Evolutionary conservation across 257 asterid genomes (phyloP), one percentile per base, ranked within the genome.

Genomic region (Lantana camara): DNA sequence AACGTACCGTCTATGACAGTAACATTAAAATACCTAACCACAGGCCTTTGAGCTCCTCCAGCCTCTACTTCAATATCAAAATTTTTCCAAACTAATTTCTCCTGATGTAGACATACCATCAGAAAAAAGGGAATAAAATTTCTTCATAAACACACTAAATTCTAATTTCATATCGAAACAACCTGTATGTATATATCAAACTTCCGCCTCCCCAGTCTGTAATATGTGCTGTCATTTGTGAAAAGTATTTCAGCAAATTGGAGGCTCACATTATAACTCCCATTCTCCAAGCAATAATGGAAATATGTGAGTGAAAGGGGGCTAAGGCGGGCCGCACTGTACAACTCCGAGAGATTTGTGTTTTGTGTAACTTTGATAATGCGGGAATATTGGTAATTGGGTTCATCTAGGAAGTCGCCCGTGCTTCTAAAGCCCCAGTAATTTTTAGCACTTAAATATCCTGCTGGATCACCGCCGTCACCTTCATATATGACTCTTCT

Each of bases 141-240:
- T 41, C 60, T 59, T 32, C 29, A 37, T n/a, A 40, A 54, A 4
- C n/a, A 20, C 10, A 50, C 9, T 22, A 19, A 57, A 46, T 20
- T 45, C 30, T 29, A 64, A 27, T 27, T 67, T 17, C 42, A 47
- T 51, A 61, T 19, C 2, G 13, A 63, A 55, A 54, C 69, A 63
- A 91, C 98, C 98, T 91, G 98, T 53, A 91, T 83, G 72, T 83
- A 81, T 41, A 91, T 80, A 49, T 91, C 89, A 62, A 91, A 91
- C 63, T 70, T 70, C 32, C 96, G 81, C 78, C 72, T 75, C 42
- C 98, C 96, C n/a, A 89, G 96, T 71, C 86, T 84, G 71, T 42
- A 40, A 64, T 79, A 91, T 7, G 95, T 77, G 23, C 64, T 77
- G 75, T 86, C 92, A 67, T 77, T 79, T 27, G 90, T 63, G 78